Evolutionary conservation across 2,329 filamentous ascomycete species (phyloP), one percentile per base, ranked within the genome.

Genomic region (Calonectria montana): DNA sequence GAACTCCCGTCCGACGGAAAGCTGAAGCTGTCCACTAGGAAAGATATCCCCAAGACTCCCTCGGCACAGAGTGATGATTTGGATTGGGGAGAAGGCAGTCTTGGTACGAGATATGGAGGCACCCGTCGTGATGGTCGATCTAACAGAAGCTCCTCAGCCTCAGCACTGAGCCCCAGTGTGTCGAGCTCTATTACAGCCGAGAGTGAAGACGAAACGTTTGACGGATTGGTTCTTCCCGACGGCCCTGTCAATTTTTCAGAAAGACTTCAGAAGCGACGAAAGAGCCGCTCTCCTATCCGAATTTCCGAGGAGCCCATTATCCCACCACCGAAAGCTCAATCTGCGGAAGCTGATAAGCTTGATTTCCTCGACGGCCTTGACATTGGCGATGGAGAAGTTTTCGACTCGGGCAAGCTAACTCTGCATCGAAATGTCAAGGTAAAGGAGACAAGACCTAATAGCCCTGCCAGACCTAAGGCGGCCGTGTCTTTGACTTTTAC

Each of bases 51-150:
- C 23, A 91, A 90, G 78, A 92, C 91, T 3, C 90, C 92, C 5
- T 87, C 88, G 16, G 83, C 86, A 35, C 89, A 88, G 74, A 85
- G 86, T 63, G 94, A 97, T 65, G 96, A 98, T 73, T 91, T 97
- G 77, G 96, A 98, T 80, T 97, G 96, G 94, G 94, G 94, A 65
- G 97, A 98, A 84, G 96, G 95, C 67, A 98, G 96, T 81, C 88
- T 98, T 71, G 95, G 96, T 45, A 97, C 96, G 53, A 91, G 96
- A 69, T 96, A 96, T 84, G 96, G 94, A 45, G 96, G 96, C 53
- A 98, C 95, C 16, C 90, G 92, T 75, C 91, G 94, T 78, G 94
- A 96, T 79, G 90, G 88, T n/a, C 91, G 91, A 47, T 96, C 94
- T 61, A 92, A 92, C 79, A 92, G 94, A 78, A 97, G 94, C 85